These are phyloP conservation scores for Fragilaria radians DNA, from an alignment of 108 stramenopile genomes.

Conservation along the genomic window DNA sequence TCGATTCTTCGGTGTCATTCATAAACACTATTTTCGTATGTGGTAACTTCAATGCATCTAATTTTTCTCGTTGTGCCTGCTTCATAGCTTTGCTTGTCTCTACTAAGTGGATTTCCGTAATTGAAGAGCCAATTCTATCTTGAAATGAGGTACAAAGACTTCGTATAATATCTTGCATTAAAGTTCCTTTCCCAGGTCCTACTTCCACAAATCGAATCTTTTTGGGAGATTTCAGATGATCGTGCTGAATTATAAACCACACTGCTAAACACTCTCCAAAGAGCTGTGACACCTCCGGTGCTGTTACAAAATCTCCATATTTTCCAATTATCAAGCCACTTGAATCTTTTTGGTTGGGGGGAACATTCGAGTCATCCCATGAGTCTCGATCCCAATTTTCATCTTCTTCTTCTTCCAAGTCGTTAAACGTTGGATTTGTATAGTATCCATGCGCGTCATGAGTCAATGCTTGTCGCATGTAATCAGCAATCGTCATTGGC, in stretches of 20 bases:
- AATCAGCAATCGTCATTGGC: slow-evolving; percentile 75
- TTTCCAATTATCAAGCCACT: slow-evolving; percentile 71
- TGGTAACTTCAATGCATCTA: slow-evolving; percentile 22
- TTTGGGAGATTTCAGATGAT: slow-evolving; percentile 31
- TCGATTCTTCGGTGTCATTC: neutral
- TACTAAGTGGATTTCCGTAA: slow-evolving; percentile 71
- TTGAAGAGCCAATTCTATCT: slow-evolving; percentile 25
- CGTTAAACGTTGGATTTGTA: slow-evolving; percentile 33
- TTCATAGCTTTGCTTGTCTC: slow-evolving; percentile 82
- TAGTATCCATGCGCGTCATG: slow-evolving; percentile 78
- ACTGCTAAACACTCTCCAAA: slow-evolving; percentile 95
- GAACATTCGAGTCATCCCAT: slow-evolving; percentile 3
- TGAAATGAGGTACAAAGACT: slow-evolving; percentile 45
- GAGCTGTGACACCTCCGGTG: slow-evolving; percentile 95
- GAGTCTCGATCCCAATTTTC: slow-evolving; percentile 17
- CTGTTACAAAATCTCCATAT: slow-evolving; percentile 94
- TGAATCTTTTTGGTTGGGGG: slow-evolving; percentile 9
- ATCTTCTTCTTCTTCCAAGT: slow-evolving; percentile 15
- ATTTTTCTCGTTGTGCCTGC: slow-evolving; percentile 58
- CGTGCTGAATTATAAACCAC: slow-evolving; percentile 82
- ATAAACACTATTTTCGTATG: neutral
- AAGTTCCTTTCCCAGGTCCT: slow-evolving; percentile 95
- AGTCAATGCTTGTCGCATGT: slow-evolving; percentile 65
- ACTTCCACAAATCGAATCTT: slow-evolving; percentile 84
- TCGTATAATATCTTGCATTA: slow-evolving; percentile 86